Conservation (phyloP, 2,329 filamentous ascomycete genomes). For the Ophiostoma perfectum region DNA sequence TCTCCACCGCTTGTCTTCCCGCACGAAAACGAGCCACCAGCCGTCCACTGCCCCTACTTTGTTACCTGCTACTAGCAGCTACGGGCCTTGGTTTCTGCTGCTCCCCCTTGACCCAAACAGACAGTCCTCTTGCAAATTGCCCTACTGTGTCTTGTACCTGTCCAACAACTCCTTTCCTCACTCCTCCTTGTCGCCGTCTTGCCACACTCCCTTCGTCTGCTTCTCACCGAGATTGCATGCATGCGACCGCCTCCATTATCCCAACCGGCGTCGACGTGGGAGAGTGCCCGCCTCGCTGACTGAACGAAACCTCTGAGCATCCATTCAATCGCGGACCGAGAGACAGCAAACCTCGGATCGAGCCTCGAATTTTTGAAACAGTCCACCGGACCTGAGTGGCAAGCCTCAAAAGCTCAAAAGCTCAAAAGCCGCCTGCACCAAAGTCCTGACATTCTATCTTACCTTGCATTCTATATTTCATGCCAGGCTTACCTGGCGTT, state of each 20-base stretch:
- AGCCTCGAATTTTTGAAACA: constrained; percentile 11
- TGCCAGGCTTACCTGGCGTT: background rate
- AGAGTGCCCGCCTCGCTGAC: background rate
- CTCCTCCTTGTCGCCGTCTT: background rate
- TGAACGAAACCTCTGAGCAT: background rate
- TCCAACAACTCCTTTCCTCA: background rate
- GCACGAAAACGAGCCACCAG: constrained; percentile 20
- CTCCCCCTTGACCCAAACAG: background rate
- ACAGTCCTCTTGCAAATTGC: background rate
- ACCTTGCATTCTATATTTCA: background rate
- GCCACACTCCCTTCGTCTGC: background rate
- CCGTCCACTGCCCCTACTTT: background rate
- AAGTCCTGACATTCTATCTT: background rate
- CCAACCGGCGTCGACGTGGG: constrained; percentile 17
- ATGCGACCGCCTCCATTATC: constrained; percentile 18
- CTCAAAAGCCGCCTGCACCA: background rate
- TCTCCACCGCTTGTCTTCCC: constrained; percentile 13
- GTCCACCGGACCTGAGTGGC: constrained; percentile 6
- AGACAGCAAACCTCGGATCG: background rate
- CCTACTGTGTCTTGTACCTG: background rate
- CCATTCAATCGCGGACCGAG: too few relatives aligned
- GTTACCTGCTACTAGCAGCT: background rate
- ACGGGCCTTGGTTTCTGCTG: constrained; percentile 17
- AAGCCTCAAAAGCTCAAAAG: background rate
- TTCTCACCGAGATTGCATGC: constrained; percentile 14